Conservation (phyloP, 108 stramenopile species). For the Nannochloropsis oceanica region DNA sequence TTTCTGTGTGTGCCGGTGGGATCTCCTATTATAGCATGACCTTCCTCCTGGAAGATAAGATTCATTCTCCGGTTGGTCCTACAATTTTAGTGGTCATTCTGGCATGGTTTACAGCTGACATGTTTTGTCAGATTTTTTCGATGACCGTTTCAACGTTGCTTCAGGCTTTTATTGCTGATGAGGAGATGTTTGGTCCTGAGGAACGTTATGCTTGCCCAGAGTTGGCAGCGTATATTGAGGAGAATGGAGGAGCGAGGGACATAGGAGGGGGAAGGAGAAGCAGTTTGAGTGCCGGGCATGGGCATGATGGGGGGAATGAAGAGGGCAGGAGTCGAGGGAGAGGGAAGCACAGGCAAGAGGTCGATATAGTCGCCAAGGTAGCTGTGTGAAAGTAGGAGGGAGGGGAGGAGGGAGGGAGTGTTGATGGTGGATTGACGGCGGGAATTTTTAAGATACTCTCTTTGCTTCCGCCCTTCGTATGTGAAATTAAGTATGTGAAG, state of each 20-base stretch:
- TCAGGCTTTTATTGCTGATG: conserved; percentile 44
- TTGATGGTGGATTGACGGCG: too few relatives aligned
- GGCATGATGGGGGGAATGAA: not conserved
- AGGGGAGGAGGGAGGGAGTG: too few relatives aligned
- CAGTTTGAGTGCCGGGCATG: too few relatives aligned
- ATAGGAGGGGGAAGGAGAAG: not conserved
- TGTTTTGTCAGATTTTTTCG: conserved; percentile 33
- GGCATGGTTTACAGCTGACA: conserved; percentile 16
- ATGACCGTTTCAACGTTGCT: conserved; percentile 43
- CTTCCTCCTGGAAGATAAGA: not conserved
- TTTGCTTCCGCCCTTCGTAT: too few relatives aligned
- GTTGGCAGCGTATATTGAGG: not conserved
- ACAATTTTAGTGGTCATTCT: conserved; percentile 6
- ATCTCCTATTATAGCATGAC: not conserved
- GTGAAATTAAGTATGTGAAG: too few relatives aligned
- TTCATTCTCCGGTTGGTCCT: conserved; percentile 12
- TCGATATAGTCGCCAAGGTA: not conserved
- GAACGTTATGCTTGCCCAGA: not conserved
- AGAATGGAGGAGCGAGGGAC: not conserved
- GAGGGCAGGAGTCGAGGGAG: not conserved
- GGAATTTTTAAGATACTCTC: too few relatives aligned
- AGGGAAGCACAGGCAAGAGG: not conserved
- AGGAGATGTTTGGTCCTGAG: conserved; percentile 38
- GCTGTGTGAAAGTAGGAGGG: not conserved
- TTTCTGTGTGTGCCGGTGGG: not conserved